These are phyloP conservation scores for Neofusicoccum kwambonambiense DNA, from an alignment of 2,329 filamentous ascomycete genomes.

Conservation along the genomic window DNA sequence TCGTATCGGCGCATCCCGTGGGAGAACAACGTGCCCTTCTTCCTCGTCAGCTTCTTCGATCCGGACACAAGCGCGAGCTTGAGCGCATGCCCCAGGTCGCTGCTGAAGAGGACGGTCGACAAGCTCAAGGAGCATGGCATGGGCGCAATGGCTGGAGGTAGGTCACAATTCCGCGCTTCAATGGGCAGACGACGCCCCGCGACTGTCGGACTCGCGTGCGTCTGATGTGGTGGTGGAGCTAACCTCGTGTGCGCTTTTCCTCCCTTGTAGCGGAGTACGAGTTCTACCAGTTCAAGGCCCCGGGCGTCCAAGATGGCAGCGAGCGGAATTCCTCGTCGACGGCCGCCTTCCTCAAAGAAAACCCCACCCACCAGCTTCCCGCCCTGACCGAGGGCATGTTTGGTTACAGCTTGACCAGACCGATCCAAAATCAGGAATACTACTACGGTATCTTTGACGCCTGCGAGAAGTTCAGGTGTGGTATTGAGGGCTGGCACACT, in stretches of 20 bases:
- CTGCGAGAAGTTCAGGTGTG: conserved; percentile 73
- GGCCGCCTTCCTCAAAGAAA: conserved; percentile 70
- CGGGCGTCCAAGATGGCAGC: conserved; percentile 47
- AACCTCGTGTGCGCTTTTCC: conserved; percentile 10
- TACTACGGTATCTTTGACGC: conserved; percentile 85
- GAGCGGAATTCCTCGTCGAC: conserved; percentile 66
- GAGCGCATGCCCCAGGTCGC: conserved; percentile 74
- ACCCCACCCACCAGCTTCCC: conserved; percentile 71
- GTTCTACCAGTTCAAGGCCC: conserved; percentile 85
- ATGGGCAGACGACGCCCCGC: neutral
- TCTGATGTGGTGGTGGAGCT: conserved; percentile 22
- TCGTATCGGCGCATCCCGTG: conserved; percentile 84
- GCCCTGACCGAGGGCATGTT: conserved; percentile 92
- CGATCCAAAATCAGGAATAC: conserved; percentile 87
- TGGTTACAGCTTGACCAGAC: conserved; percentile 84
- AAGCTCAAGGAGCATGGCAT: conserved; percentile 70
- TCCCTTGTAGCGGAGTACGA: conserved; percentile 77
- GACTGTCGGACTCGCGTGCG: neutral
- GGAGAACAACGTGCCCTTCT: conserved; percentile 84
- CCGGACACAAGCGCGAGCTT: conserved; percentile 72
- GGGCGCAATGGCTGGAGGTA: conserved; percentile 85
- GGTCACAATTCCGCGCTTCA: neutral
- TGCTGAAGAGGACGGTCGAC: conserved; percentile 66
- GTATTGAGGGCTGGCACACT: conserved; percentile 93
- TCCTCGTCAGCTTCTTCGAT: conserved; percentile 79